Conservation (phyloP, 2,329 filamentous ascomycete species). For the Colletotrichum plurivorum region DNA sequence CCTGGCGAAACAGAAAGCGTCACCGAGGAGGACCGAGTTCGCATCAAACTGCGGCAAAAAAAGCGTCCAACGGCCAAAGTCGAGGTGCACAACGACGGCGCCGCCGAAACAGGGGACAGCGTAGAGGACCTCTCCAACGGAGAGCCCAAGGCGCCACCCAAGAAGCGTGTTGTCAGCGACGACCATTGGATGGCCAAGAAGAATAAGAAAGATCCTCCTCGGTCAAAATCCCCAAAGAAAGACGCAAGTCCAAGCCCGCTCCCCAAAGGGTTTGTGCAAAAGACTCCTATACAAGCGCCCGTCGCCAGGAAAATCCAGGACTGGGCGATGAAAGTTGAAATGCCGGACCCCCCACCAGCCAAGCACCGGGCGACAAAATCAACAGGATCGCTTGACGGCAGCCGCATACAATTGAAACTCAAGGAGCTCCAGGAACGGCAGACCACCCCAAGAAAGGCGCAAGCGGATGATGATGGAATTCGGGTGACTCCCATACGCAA, state of each 20-base stretch:
- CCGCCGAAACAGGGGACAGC: conserved; percentile 45
- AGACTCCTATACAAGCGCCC: conserved; percentile 67
- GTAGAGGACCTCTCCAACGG: conserved; percentile 44
- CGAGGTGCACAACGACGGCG: conserved; percentile 49
- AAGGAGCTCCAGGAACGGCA: conserved; percentile 39
- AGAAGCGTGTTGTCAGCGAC: conserved; percentile 94
- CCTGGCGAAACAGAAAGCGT: conserved; percentile 73
- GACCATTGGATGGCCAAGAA: conserved; percentile 84
- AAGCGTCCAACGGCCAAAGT: conserved; percentile 52
- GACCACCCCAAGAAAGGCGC: conserved; percentile 34
- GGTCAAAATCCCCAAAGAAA: conserved; percentile 52
- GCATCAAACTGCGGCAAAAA: conserved; percentile 68
- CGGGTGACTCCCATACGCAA: conserved; percentile 58
- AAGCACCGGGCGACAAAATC: conserved; percentile 56
- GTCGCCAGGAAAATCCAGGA: conserved; percentile 73
- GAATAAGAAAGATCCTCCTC: conserved; percentile 64
- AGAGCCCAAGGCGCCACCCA: conserved; percentile 73
- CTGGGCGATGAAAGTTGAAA: conserved; percentile 71
- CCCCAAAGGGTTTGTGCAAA: conserved; percentile 71
- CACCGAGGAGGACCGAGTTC: conserved; percentile 71
- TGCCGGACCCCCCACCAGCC: conserved; percentile 57
- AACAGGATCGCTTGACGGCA: conserved; percentile 47
- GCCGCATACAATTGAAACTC: conserved; percentile 44
- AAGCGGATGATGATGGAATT: conserved; percentile 57
- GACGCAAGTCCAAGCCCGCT: conserved; percentile 55